These are phyloP conservation scores for Cucumis melo DNA, from an alignment of 306 rosid genomes.

Conservation along the genomic window DNA sequence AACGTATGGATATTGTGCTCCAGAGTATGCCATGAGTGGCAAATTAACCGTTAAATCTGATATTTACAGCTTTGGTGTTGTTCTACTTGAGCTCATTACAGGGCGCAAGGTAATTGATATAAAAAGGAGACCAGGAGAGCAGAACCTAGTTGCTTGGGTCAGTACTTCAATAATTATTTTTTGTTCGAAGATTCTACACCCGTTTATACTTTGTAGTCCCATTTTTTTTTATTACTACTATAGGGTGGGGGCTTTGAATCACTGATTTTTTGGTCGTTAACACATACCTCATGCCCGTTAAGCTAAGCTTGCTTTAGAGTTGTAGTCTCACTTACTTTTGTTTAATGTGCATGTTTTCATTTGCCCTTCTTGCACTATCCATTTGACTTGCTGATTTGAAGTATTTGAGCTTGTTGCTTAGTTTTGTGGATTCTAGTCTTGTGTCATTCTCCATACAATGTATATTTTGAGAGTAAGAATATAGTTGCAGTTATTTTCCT, in stretches of 20 bases:
- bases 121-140: conserved; percentile 61
- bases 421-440: not conserved
- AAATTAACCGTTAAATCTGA: conserved; percentile 92
- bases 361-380: not conserved
- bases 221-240: too few relatives aligned
- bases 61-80: conserved; percentile 95
- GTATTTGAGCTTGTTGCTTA: not conserved
- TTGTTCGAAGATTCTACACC: not conserved
- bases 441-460: not conserved
- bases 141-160: conserved; percentile 82
- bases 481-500: not conserved
- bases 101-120: conserved; percentile 74
- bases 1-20: conserved; percentile 93
- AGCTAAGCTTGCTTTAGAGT: too few relatives aligned
- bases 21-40: conserved; percentile 97
- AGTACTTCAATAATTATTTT: conserved; percentile 3
- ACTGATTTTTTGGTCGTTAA: too few relatives aligned
- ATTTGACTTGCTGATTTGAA: not conserved
- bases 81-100: conserved; percentile 82
- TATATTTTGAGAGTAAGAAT: not conserved
- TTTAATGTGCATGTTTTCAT: not conserved
- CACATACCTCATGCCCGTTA: too few relatives aligned
- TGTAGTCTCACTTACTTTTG: not conserved
- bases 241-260: too few relatives aligned
- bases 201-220: too few relatives aligned